Evolutionary conservation across 805 yeast genomes (phyloP).

Genomic region (Sugiyamaella boreocaroliniensis): DNA sequence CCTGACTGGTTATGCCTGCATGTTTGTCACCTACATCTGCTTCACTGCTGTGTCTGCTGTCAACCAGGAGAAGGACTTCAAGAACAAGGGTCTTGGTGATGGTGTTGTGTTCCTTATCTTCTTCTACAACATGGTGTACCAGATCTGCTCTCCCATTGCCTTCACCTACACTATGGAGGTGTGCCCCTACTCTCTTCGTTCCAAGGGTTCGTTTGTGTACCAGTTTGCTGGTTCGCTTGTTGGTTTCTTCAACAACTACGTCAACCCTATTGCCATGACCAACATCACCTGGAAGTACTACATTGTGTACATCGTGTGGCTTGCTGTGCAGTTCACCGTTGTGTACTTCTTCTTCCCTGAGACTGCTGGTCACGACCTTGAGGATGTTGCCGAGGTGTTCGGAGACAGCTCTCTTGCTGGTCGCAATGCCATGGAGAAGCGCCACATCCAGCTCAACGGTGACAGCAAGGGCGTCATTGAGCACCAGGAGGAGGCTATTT

Average conservation of each 20-base stretch:
- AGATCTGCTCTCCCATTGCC: conserved; percentile 15
- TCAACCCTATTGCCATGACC: conserved; percentile 37
- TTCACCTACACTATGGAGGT: conserved; percentile 22
- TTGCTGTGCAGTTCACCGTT: conserved; percentile 27
- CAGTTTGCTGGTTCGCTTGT: conserved; percentile 17
- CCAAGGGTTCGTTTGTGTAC: conserved; percentile 36
- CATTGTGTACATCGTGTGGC: conserved; percentile 28
- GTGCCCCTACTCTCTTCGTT: conserved; percentile 31
- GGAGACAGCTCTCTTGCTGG: conserved; percentile 26
- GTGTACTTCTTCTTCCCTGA: conserved; percentile 37
- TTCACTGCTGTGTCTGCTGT: conserved; percentile 42
- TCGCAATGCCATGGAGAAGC: conserved; percentile 3
- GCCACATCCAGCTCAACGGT: conserved; percentile 4
- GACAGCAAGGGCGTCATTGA: conserved; percentile 3
- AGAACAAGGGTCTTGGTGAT: conserved; percentile 35
- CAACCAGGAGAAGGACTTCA: conserved; percentile 35
- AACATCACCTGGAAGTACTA: conserved; percentile 41
- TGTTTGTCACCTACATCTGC: conserved; percentile 21
- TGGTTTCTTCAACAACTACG: conserved; percentile 30
- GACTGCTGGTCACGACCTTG: conserved; percentile 39
- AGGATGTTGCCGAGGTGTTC: conserved; percentile 39
- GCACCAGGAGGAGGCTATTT: not conserved
- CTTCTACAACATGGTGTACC: conserved; percentile 24
- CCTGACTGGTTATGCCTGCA: conserved; percentile 11
- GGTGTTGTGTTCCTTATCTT: conserved; percentile 47